Conservation (phyloP, 2,329 filamentous ascomycete genomes). For the Monilinia fructigena region DNA sequence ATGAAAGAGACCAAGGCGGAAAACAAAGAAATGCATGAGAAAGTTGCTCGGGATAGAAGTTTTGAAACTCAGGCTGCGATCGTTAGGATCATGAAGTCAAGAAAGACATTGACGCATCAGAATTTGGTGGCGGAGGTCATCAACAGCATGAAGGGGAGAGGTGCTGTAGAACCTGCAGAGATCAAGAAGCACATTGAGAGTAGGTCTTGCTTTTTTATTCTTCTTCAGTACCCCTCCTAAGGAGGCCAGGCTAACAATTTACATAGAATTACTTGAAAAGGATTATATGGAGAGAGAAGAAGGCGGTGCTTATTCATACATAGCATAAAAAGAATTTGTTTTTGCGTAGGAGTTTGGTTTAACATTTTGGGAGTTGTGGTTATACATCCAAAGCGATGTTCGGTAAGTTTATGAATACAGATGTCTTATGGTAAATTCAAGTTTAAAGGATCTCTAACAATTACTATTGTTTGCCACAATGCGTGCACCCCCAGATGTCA, state of each 20-base stretch:
- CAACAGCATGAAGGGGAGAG: conserved; percentile 80
- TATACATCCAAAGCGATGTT: neutral
- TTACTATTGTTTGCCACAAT: neutral
- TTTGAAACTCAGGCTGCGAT: conserved; percentile 98
- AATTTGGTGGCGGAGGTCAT: conserved; percentile 91
- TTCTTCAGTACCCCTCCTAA: conserved; percentile 24
- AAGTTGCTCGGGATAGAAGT: conserved; percentile 83
- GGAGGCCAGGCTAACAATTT: conserved; percentile 35
- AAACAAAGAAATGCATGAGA: conserved; percentile 89
- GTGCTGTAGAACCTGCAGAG: conserved; percentile 77
- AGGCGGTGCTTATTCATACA: conserved; percentile 67
- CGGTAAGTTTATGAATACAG: neutral
- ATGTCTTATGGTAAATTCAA: neutral
- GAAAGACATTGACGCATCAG: conserved; percentile 82
- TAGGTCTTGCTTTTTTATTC: conserved; percentile 46
- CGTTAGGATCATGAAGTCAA: conserved; percentile 93
- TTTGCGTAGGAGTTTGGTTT: neutral
- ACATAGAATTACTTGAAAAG: conserved; percentile 73
- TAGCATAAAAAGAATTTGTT: conserved; percentile 50
- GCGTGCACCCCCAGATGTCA: neutral
- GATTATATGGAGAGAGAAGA: conserved; percentile 82
- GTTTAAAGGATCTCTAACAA: neutral
- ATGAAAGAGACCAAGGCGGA: conserved; percentile 94
- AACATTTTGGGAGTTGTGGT: neutral
- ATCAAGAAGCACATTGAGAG: conserved; percentile 98